A percentile compares a stretch with the other conserved stretches of the same genome.
Evolutionary conservation across 345 rosid species (phyloP).

Genomic region (Noccaea bulbosa): DNA sequence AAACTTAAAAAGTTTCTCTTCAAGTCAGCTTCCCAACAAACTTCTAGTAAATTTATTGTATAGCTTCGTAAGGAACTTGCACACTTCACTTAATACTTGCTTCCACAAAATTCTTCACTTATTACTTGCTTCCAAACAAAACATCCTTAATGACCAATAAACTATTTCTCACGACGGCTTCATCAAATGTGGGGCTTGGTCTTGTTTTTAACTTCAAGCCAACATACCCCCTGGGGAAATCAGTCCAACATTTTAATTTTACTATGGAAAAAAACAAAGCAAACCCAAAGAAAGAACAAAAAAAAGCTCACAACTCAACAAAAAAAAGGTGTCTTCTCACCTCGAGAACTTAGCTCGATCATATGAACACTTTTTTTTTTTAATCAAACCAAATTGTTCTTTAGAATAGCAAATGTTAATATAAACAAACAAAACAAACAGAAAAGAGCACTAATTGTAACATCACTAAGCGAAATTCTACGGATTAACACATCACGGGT

Average conservation of each 20-base stretch:
- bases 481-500: not conserved
- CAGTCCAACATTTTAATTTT: constrained; percentile 65
- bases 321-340: constrained; percentile 28
- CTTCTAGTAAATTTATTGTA: constrained; percentile 71
- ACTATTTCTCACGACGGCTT: constrained; percentile 54
- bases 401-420: not conserved
- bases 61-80: constrained; percentile 57
- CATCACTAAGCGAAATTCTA: not conserved
- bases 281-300: constrained; percentile 16
- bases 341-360: constrained; percentile 19
- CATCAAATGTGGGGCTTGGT: constrained; percentile 87
- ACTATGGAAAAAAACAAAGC: constrained; percentile 48
- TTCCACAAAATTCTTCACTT: constrained; percentile 33
- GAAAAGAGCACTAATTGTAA: not conserved
- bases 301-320: constrained; percentile 15
- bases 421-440: not conserved
- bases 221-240: constrained; percentile 98
- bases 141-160: constrained; percentile 15
- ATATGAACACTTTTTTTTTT: not conserved
- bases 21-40: constrained; percentile 64
- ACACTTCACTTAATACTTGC: constrained; percentile 41
- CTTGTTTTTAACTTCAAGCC: constrained; percentile 97
- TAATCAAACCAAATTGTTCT: not conserved
- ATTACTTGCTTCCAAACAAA: constrained; percentile 38
- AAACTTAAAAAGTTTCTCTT: constrained; percentile 53